Evolutionary conservation across 345 rosid genomes (phyloP), one percentile per base, ranked within the genome.

Genomic region (Aurinia saxatilis): DNA sequence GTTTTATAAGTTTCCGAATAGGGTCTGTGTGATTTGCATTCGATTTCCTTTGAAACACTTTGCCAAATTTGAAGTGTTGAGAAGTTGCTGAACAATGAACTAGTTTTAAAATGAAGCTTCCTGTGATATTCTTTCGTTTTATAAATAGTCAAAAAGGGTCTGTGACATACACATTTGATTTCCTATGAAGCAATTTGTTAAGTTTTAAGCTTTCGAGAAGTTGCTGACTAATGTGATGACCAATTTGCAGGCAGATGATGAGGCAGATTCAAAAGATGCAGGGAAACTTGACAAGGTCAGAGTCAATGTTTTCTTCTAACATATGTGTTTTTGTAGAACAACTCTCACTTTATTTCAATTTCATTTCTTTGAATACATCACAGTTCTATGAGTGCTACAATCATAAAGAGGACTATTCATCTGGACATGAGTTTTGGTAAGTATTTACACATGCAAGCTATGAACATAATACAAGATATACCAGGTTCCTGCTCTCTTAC

Each of bases 181-280:
- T 35, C 10, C 2, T 50, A 42, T 17, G 10, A 25, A 19, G 12
- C 1, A 18, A 19, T 35, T 33, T 50, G 48, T n/a, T 7, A 46
- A 51, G 29, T 63, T 67, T 38, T 37, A 61, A 37, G 27, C 50
- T 55, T 37, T 33, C n/a, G 7, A 31, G 55, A 55, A 19, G 65
- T 51, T 60, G 41, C 6, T 70, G 39, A 53, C 29, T 51, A 47
- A 1, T 63, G 37, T 39, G 58, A 50, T 47, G 63, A 6, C 18
- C n/a, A 44, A n/a, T 56, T 37, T 58, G 45, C 62, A 77, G 81
- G 65, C 25, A 29, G 66, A 76, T 68, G 77, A 77, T 31, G 78
- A 74, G 42, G 78, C 78, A 6, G 78, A 78, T 64, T 78, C 81
- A 10, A 63, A 67, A 54, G 21, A 0, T 54, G 76, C 63, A 36